phyloP scores from a whole-genome alignment of 2,329 filamentous ascomycete species.

The Botryotinia calthae region DNA sequence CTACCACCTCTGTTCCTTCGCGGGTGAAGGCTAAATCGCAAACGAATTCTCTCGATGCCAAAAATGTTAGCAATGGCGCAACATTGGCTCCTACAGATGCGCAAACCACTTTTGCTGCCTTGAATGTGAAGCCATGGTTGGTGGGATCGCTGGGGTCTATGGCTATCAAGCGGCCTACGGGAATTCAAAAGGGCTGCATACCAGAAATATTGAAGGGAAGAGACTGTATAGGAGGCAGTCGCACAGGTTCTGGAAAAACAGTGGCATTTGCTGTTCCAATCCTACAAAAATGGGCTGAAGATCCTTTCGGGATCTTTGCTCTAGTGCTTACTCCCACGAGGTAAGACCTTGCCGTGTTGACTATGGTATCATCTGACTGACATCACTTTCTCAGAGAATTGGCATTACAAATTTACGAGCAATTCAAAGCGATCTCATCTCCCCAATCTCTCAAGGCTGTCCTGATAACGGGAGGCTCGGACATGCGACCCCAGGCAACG shows the following conservation, averaged over 20 bases:
- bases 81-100: conserved; percentile 54
- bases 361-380: conserved; percentile 23
- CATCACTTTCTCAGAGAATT: conserved; percentile 61
- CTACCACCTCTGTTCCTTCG: conserved; percentile 33
- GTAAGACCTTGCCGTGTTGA: conserved; percentile 40
- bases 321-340: conserved; percentile 85
- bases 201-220: conserved; percentile 86
- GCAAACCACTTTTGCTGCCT: conserved; percentile 65
- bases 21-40: conserved; percentile 32
- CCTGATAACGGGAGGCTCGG: conserved; percentile 86
- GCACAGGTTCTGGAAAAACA: conserved; percentile 96
- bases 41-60: not conserved
- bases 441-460: conserved; percentile 83
- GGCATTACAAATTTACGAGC: conserved; percentile 93
- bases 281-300: conserved; percentile 86
- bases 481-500: conserved; percentile 89
- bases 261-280: conserved; percentile 94
- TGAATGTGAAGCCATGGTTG: conserved; percentile 82
- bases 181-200: conserved; percentile 90
- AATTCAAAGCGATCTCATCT: conserved; percentile 88
- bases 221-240: conserved; percentile 91
- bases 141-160: conserved; percentile 72
- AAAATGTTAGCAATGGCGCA: conserved; percentile 23
- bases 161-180: conserved; percentile 85
- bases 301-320: conserved; percentile 88